These are phyloP conservation scores for Cicer yamashitae DNA, from an alignment of 306 rosid species.

Conservation along the genomic window DNA sequence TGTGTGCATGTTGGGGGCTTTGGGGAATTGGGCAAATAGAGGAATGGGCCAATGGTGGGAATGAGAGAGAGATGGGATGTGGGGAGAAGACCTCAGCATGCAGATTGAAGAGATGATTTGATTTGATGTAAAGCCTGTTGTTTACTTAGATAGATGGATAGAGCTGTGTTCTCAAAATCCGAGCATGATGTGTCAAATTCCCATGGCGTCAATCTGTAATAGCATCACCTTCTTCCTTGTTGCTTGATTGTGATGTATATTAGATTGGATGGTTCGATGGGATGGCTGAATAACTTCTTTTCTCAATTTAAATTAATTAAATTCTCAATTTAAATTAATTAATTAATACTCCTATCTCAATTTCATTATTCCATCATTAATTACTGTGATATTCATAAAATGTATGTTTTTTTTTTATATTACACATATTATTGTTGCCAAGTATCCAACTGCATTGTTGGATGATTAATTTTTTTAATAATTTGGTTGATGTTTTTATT, in stretches of 20 bases:
- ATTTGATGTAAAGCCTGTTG: constrained; percentile 68
- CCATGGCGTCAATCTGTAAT: constrained; percentile 65
- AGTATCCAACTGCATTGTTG: too few species aligned
- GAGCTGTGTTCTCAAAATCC: constrained; percentile 68
- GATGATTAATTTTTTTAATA: too few species aligned
- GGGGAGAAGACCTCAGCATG: constrained; percentile 51
- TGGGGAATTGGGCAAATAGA: constrained; percentile 35
- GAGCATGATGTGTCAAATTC: constrained; percentile 93
- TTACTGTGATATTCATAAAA: too few species aligned
- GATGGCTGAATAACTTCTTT: constrained; percentile 56
- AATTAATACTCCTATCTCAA: too few species aligned
- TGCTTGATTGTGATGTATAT: constrained; percentile 66
- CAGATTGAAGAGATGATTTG: constrained; percentile 69
- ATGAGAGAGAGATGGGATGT: not conserved
- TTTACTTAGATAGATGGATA: not conserved
- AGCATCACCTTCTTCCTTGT: constrained; percentile 37
- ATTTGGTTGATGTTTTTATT: too few species aligned
- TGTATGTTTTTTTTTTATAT: too few species aligned
- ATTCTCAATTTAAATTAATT: too few species aligned
- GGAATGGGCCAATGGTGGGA: constrained; percentile 44
- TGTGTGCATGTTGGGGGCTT: constrained; percentile 6
- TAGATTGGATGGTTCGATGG: constrained; percentile 62
- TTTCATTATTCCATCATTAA: too few species aligned
- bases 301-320: not conserved
- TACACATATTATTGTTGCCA: too few species aligned